Percentiles rank a stretch among this genome's conserved stretches.
Evolutionary conservation across 306 rosid species (phyloP).

Genomic region (Cucumis sativus): DNA sequence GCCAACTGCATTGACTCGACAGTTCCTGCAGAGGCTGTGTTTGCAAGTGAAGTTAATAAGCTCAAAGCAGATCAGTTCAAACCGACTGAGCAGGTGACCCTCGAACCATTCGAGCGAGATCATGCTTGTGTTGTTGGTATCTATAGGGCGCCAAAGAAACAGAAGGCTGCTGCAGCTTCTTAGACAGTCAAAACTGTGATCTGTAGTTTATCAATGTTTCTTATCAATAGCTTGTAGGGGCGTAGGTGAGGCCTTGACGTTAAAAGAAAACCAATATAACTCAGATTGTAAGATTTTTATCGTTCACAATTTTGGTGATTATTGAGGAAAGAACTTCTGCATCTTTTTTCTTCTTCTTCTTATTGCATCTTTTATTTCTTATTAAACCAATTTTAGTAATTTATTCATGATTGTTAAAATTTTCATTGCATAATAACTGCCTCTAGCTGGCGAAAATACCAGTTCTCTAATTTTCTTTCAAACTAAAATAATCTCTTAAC

Average conservation of each 20-base stretch:
- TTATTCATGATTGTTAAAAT: too few species aligned
- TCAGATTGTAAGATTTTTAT: not conserved
- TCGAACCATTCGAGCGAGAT: conserved; percentile 84
- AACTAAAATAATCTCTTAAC: too few species aligned
- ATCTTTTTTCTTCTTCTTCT: too few species aligned
- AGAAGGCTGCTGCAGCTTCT: conserved; percentile 20
- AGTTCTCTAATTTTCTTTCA: too few species aligned
- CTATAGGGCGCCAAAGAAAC: conserved; percentile 58
- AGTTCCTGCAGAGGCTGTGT: conserved; percentile 61
- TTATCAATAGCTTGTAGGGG: not conserved
- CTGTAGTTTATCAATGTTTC: not conserved
- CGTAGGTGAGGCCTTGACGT: not conserved
- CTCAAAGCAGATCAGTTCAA: conserved; percentile 76
- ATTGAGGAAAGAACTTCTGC: not conserved
- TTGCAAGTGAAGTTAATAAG: conserved; percentile 68
- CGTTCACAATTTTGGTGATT: not conserved
- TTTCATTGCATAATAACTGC: too few species aligned
- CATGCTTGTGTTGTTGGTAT: conserved; percentile 90
- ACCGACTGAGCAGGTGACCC: conserved; percentile 82
- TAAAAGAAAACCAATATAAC: not conserved
- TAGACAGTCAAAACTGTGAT: not conserved
- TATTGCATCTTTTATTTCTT: not conserved
- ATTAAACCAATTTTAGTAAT: too few species aligned
- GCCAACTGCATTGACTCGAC: conserved; percentile 94
- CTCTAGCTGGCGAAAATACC: too few species aligned